A percentile compares a stretch with the other conserved stretches of the same genome.
phyloP scores from a whole-genome alignment of 139 green algal genomes.

The Penium margaritaceum region DNA sequence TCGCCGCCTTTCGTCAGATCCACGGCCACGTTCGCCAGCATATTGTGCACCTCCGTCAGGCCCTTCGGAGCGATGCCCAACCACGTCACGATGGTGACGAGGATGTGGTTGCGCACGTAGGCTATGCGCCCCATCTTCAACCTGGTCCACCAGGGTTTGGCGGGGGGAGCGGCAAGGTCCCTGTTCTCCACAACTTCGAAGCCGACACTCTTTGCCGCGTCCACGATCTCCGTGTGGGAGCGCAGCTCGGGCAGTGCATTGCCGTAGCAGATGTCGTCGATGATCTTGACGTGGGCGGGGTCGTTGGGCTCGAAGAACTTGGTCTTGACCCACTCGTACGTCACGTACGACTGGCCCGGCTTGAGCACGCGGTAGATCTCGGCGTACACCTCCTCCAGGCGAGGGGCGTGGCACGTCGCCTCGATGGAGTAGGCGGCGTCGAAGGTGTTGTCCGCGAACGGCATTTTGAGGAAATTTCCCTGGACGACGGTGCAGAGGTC shows the following conservation, averaged over 20 bases:
- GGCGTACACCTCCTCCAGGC: conserved; percentile 75
- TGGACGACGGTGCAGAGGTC: conserved; percentile 67
- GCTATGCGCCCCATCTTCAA: conserved; percentile 45
- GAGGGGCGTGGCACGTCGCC: conserved; percentile 91
- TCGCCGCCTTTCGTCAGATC: conserved; percentile 76
- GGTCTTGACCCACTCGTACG: conserved; percentile 95
- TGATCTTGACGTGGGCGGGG: conserved; percentile 74
- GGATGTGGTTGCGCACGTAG: conserved; percentile 57
- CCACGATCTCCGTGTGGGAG: conserved; percentile 71
- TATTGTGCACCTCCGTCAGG: conserved; percentile 81
- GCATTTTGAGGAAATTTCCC: conserved; percentile 91
- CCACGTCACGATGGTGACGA: conserved; percentile 63
- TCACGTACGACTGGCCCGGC: conserved; percentile 65
- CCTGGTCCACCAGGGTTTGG: conserved; percentile 53
- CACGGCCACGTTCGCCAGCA: conserved; percentile 79
- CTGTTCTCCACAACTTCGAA: conserved; percentile 55
- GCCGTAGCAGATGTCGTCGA: conserved; percentile 93
- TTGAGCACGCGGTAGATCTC: conserved; percentile 81
- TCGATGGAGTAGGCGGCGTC: conserved; percentile 91
- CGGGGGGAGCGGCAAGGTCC: conserved; percentile 56
- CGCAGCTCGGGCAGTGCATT: conserved; percentile 93
- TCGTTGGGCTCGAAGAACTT: conserved; percentile 73
- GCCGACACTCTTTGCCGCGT: conserved; percentile 67
- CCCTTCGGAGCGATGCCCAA: conserved; percentile 70
- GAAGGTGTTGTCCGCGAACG: conserved; percentile 74